Evolutionary conservation across 2,329 filamentous ascomycete species (phyloP).

Genomic region (Chrysoporthe puriensis): DNA sequence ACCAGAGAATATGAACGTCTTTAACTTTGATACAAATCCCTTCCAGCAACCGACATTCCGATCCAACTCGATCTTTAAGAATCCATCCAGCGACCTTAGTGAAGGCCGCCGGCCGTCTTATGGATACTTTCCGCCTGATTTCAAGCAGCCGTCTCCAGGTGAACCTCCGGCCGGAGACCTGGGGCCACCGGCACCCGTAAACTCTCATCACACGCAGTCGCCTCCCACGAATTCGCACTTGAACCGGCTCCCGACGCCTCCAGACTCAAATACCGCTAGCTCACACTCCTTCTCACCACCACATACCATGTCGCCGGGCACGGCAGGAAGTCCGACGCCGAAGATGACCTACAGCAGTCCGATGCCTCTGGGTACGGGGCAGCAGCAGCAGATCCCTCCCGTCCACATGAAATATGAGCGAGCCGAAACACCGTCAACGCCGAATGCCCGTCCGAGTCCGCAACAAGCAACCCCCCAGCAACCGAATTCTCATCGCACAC

Average conservation of each 20-base stretch:
- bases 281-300: constrained; percentile 45
- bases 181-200: constrained; percentile 38
- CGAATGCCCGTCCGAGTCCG: constrained; percentile 27
- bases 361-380: constrained; percentile 24
- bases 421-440: constrained; percentile 27
- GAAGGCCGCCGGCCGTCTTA: constrained; percentile 51
- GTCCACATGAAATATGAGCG: constrained; percentile 33
- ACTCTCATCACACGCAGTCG: constrained; percentile 30
- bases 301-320: constrained; percentile 30
- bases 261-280: constrained; percentile 43
- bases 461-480: constrained; percentile 32
- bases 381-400: constrained; percentile 26
- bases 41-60: constrained; percentile 60
- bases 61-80: constrained; percentile 69
- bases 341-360: constrained; percentile 38
- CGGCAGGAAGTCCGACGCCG: constrained; percentile 41
- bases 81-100: constrained; percentile 56
- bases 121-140: constrained; percentile 67
- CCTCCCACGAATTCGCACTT: constrained; percentile 18
- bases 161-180: constrained; percentile 41
- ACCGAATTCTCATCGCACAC: constrained; percentile 31
- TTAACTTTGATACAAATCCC: constrained; percentile 46
- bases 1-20: constrained; percentile 55
- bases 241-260: constrained; percentile 46
- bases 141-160: constrained; percentile 37